Base-by-base conservation (phyloP, 73 alveolate genomes). In the Paramecium sonneborni region DNA sequence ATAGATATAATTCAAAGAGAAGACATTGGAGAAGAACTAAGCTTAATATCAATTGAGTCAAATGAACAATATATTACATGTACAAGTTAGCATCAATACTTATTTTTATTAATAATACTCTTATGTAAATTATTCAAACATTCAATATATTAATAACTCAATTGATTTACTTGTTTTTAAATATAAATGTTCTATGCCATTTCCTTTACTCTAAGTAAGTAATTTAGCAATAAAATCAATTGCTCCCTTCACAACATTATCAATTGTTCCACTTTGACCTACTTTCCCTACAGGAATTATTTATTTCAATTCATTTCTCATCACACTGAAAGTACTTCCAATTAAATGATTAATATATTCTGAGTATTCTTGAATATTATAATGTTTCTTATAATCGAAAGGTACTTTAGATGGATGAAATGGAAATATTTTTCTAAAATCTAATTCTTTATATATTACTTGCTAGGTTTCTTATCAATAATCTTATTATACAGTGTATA, bases 11-110 rank as follows among this genome's bases (percentile, higher is more conserved):
- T 95, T 96, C 99, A 38, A 97, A 97, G 96, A 97, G 98, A 92
- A 97, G 99, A 97, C 94, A 96, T 92, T 97, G 99, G 99, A 97
- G 99, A 97, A 97, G 99, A 97, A 97, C 99, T 48, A 97, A 97
- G 97, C 96, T 97, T n/a, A 92, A 92, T 74, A 93, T 95, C 97
- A 69, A 88, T 72, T 88, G 94, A 88, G 68, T 18, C 32, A 52
- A 14, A 52, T 52, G 1, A 52, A 52, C 30, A 52, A 4, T 52
- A 4, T 52, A 52, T 52, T 52, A 52, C 68, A 52, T 52, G 68
- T 52, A 52, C 68, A 52, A 52, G 18, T 52, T 52, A 18, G 23
- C 32, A 52, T 21, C 68, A 52, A 52, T 52, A 52, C 68, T 52
- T 30, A 3, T 18, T 52, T 39, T 52, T 18, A 48, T 48, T 18